A percentile compares a stretch with the other conserved stretches of the same genome.
These are phyloP conservation scores for Toxicodendron radicans DNA, from an alignment of 345 rosid species.

Conservation along the genomic window DNA sequence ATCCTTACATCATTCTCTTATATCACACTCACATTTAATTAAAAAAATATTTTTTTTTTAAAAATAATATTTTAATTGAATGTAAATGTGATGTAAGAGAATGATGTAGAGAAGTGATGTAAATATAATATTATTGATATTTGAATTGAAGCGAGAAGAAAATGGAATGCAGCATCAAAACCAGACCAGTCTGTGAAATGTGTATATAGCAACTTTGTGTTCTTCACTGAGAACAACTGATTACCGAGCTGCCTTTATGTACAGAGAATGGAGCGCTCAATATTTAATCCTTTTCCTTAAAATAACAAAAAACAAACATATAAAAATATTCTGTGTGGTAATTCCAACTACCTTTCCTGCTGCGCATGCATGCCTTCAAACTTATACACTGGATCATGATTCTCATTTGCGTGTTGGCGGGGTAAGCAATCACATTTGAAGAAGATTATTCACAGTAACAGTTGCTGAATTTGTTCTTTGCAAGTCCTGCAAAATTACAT, in stretches of 20 bases:
- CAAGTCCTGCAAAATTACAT: conserved; percentile 70
- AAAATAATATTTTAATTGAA: too few species aligned
- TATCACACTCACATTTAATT: too few species aligned
- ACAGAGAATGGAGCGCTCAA: conserved; percentile 35
- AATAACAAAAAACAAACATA: conserved; percentile 3
- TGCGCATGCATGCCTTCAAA: conserved; percentile 25
- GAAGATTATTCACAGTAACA: conserved; percentile 96
- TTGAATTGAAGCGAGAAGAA: too few species aligned
- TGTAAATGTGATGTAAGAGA: too few species aligned
- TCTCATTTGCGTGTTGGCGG: neutral
- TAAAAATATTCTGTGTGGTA: conserved; percentile 16
- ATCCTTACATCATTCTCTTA: too few species aligned
- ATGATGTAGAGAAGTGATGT: too few species aligned
- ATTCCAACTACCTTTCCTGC: conserved; percentile 24
- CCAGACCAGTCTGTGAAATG: conserved; percentile 16
- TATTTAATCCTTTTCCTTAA: neutral
- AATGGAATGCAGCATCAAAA: conserved; percentile 6
- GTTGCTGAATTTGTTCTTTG: conserved; percentile 91
- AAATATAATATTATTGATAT: too few species aligned
- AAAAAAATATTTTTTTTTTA: too few species aligned
- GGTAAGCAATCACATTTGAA: conserved; percentile 61
- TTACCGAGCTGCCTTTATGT: conserved; percentile 37
- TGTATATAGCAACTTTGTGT: conserved; percentile 19
- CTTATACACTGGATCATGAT: conserved; percentile 10
- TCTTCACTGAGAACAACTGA: conserved; percentile 22